These are phyloP conservation scores for Cutaneotrichosporon daszewskae DNA, from an alignment of 1,284 basidiomycete species.

Conservation along the genomic window DNA sequence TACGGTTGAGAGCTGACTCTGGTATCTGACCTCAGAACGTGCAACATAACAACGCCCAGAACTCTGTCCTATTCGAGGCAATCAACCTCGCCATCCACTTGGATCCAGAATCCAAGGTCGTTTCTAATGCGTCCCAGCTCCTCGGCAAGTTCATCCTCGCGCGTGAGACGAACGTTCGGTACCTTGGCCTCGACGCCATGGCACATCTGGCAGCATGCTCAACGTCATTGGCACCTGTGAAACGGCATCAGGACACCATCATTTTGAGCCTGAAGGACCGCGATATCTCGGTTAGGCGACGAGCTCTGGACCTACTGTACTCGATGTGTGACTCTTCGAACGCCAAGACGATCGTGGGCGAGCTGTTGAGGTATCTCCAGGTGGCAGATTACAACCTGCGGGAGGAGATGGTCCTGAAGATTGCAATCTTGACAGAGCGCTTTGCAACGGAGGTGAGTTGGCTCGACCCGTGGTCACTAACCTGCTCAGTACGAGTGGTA, in stretches of 20 bases:
- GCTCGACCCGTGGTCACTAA: constrained; percentile 4
- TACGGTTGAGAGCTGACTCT: constrained; percentile 7
- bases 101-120: constrained; percentile 83
- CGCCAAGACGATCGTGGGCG: constrained; percentile 89
- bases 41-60: constrained; percentile 97
- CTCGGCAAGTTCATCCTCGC: constrained; percentile 94
- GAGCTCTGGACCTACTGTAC: constrained; percentile 91
- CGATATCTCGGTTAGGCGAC: constrained; percentile 90
- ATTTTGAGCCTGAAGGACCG: constrained; percentile 90
- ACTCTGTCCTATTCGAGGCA: constrained; percentile 96
- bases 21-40: constrained; percentile 60
- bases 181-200: constrained; percentile 96
- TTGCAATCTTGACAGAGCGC: constrained; percentile 95
- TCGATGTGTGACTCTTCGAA: constrained; percentile 98
- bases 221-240: constrained; percentile 83
- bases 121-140: constrained; percentile 81
- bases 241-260: constrained; percentile 92
- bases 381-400: constrained; percentile 92
- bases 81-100: constrained; percentile 96
- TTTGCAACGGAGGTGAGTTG: constrained; percentile 70
- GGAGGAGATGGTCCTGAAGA: constrained; percentile 98
- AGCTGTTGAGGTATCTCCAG: constrained; percentile 84
- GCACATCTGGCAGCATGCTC: constrained; percentile 92
- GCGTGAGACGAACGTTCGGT: constrained; percentile 97
- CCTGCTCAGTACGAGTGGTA: constrained; percentile 76